Evolutionary conservation across 2,329 filamentous ascomycete genomes (phyloP).

Genomic region (Chaetomium sp.): DNA sequence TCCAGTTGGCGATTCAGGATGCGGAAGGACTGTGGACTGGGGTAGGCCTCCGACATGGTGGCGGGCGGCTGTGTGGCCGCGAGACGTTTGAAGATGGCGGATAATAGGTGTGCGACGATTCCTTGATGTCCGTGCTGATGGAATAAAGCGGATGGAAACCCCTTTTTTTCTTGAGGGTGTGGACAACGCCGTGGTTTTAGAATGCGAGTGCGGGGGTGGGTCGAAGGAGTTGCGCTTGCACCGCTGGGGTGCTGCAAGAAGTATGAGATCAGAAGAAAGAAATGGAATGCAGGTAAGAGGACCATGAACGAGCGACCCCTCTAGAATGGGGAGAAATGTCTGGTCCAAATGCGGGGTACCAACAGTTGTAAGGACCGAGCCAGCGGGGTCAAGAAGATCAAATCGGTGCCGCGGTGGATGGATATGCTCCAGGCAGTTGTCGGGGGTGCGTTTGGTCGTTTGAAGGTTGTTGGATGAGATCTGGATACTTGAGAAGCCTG

Average conservation of each 20-base stretch:
- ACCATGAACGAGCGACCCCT: no score
- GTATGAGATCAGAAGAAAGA: no score
- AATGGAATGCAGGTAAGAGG: no score
- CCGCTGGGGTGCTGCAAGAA: no score
- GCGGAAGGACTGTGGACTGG: neutral
- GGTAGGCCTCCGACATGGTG: conserved; percentile 9
- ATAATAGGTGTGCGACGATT: neutral
- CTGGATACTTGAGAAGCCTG: neutral
- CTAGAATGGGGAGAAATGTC: no score
- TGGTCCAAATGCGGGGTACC: no score
- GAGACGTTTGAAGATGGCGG: neutral
- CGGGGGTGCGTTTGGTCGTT: neutral
- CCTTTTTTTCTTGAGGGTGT: neutral
- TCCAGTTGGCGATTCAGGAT: neutral
- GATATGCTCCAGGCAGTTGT: neutral
- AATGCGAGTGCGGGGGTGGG: no score
- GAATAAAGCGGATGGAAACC: neutral
- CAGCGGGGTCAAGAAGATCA: no score
- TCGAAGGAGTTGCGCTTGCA: no score
- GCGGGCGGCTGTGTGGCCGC: neutral
- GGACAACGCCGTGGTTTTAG: no score
- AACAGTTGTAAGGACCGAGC: no score
- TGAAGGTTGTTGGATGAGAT: neutral
- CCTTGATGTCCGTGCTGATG: neutral
- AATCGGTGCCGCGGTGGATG: no score